Percentiles rank a stretch among this genome's conserved stretches.
Conservation (phyloP, 768 basidiomycete species). For the Amanita rimosa region DNA sequence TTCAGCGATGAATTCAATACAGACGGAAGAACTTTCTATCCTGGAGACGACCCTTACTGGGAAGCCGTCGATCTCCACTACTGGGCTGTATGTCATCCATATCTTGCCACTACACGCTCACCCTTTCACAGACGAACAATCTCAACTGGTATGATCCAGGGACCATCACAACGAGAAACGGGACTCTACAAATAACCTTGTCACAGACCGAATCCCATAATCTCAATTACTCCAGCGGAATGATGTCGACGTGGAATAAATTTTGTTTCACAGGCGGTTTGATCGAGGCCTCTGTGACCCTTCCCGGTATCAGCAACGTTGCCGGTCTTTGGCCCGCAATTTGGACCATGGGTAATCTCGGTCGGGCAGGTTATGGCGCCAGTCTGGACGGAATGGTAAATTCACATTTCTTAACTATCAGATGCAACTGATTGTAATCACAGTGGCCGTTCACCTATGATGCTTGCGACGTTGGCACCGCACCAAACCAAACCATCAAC, state of each 20-base stretch:
- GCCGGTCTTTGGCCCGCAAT: conserved; percentile 71
- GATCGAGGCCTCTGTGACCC: conserved; percentile 52
- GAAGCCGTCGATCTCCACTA: conserved; percentile 77
- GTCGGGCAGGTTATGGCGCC: conserved; percentile 84
- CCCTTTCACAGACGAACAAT: conserved; percentile 43
- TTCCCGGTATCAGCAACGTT: conserved; percentile 60
- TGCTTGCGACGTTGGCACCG: conserved; percentile 88
- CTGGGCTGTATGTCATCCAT: conserved; percentile 37
- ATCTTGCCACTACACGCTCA: not conserved
- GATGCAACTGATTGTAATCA: not conserved
- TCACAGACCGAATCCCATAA: conserved; percentile 54
- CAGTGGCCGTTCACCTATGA: conserved; percentile 83
- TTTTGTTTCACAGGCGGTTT: conserved; percentile 91
- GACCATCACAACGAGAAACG: conserved; percentile 62
- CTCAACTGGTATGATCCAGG: conserved; percentile 87
- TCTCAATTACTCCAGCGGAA: conserved; percentile 60
- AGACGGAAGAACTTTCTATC: conserved; percentile 73
- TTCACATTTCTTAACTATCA: not conserved
- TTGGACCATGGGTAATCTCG: conserved; percentile 76
- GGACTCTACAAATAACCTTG: conserved; percentile 68
- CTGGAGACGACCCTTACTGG: conserved; percentile 87
- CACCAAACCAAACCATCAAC: conserved; percentile 69
- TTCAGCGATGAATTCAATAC: conserved; percentile 87
- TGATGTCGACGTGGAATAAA: conserved; percentile 76
- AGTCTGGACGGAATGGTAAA: conserved; percentile 66